phyloP scores from a whole-genome alignment of 805 yeast species.

The Barnettozyma californica region DNA sequence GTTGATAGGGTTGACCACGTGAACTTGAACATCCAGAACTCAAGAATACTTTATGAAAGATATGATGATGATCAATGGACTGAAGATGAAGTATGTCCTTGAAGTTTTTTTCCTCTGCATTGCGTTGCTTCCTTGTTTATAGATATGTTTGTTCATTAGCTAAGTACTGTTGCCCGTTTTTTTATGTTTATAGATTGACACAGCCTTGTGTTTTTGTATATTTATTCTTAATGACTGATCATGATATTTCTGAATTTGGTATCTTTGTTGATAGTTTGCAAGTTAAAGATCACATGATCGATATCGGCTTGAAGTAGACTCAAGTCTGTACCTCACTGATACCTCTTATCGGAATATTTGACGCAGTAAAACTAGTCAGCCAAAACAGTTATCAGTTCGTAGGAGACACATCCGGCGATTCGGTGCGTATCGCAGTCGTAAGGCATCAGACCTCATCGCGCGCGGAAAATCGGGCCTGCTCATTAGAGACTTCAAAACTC shows the following conservation, averaged over 20 bases:
- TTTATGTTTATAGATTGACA: neutral
- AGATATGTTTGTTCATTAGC: neutral
- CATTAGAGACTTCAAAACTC: no score
- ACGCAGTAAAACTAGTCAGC: neutral
- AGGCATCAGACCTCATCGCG: neutral
- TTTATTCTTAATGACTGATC: constrained; percentile 7
- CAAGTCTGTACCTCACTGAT: no score
- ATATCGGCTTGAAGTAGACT: no score
- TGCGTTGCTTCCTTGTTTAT: constrained; percentile 4
- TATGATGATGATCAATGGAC: constrained; percentile 61
- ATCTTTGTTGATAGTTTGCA: neutral
- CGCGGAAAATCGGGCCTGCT: neutral
- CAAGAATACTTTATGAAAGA: constrained; percentile 49
- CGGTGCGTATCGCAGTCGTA: neutral
- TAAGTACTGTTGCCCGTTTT: neutral
- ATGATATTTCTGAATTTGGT: neutral
- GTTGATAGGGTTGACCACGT: constrained; percentile 67
- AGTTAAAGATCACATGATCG: no score
- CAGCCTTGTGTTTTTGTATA: neutral
- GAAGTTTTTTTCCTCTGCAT: neutral
- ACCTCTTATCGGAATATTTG: neutral
- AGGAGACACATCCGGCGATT: neutral
- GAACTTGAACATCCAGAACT: constrained; percentile 48
- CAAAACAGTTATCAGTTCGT: no score
- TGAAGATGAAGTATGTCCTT: constrained; percentile 78